Percentiles rank a stretch among this genome's conserved stretches.
phyloP scores from a whole-genome alignment of 345 rosid genomes.

The Angophora floribunda region DNA sequence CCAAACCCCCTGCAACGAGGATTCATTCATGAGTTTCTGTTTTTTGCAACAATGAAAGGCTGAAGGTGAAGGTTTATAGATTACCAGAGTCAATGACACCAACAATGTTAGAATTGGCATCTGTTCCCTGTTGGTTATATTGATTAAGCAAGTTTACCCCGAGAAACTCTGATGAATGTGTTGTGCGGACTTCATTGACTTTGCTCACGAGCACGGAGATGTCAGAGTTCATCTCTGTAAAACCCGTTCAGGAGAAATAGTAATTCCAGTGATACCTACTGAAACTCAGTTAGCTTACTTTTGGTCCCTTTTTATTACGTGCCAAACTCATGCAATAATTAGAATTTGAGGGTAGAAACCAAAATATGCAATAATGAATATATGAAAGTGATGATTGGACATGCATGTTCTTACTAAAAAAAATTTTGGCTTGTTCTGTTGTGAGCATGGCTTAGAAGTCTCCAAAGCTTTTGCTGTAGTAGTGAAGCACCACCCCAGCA shows the following conservation, averaged over 20 bases:
- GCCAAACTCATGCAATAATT: not conserved
- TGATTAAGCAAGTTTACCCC: constrained; percentile 9
- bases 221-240: constrained; percentile 18
- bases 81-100: constrained; percentile 35
- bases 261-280: too few relatives aligned
- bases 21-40: not conserved
- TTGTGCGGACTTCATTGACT: constrained; percentile 24
- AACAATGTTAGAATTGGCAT: constrained; percentile 13
- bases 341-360: not conserved
- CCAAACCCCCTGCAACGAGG: constrained; percentile 24
- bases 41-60: not conserved
- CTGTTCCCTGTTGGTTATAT: not conserved
- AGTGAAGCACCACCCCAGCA: constrained; percentile 23
- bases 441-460: constrained; percentile 46
- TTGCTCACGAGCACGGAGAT: constrained; percentile 35
- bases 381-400: not conserved
- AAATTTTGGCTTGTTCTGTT: constrained; percentile 21
- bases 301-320: not conserved
- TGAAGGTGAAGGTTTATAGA: not conserved
- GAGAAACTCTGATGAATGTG: constrained; percentile 39
- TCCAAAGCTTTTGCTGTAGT: constrained; percentile 34
- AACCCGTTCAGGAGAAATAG: not conserved
- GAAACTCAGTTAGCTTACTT: not conserved
- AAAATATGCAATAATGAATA: not conserved
- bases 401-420: constrained; percentile 5